Evolutionary conservation across 2,329 filamentous ascomycete species (phyloP), one percentile per base, ranked within the genome.

Genomic region (Beauveria sp.): DNA sequence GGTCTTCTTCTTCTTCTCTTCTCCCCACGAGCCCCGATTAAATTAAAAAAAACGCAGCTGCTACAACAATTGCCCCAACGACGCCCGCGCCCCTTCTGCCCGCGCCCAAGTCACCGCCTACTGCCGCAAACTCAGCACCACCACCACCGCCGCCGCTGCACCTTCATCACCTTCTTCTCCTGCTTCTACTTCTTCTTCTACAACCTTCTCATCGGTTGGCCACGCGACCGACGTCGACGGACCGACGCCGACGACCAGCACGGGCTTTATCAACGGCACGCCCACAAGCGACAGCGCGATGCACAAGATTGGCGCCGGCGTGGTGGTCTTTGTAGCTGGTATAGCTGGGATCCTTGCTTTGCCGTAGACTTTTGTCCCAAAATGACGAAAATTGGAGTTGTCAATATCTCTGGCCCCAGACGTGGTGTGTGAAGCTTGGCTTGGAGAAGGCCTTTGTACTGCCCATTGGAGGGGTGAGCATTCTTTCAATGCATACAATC

Each of bases 21-120:
- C 51, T 31, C 10, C 31, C 31, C 31, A 31, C 12, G 31, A 4
- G 1, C 9, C 31, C 31, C 9, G 12, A 31, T 31, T 12, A 10
- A 31, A 31, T 2, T 31, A 34, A 51, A 20, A 52, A 61, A 62
- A 61, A 65, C 62, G 64, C 61, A 80, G 79, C 64, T 83, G 80
- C 79, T 83, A 76, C 74, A 80, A 81, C 76, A 83, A 83, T 77
- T 83, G 81, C 75, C 81, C 81, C 69, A 73, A 78, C 67, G 80
- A 83, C 70, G 1, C 68, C 56, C 74, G 76, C 51, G 71, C 68
- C 64, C 60, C 66, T 58, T 60, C 69, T 22, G 73, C 73, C 66
- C 65, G 72, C 55, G 69, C 72, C 66, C 75, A 79, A 65, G 79
- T 77, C 63, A 76, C 73, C 62, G 74, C 76, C 51, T 77, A 72